Conservation (phyloP, 2,329 filamentous ascomycete species). For the Venturia asperata region DNA sequence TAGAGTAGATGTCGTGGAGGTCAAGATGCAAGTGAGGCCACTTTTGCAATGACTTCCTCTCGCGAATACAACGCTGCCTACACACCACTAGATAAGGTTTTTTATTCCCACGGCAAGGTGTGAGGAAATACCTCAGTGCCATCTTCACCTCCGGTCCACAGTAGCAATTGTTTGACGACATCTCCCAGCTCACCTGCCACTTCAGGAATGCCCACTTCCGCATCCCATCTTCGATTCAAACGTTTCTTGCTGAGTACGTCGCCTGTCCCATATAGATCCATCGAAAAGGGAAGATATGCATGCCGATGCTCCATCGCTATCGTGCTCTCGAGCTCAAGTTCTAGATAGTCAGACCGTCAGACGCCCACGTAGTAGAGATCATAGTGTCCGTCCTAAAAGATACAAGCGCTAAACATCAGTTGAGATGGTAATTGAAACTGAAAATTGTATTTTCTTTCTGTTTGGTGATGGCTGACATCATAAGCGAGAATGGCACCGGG, state of each 20-base stretch:
- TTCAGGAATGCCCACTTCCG: constrained; percentile 8
- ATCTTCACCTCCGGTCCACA: constrained; percentile 8
- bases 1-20: no score
- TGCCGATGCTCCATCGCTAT: constrained; percentile 14
- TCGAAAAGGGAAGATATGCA: constrained; percentile 11
- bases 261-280: constrained; percentile 17
- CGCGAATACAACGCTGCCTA: no score
- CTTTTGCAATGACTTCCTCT: not conserved
- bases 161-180: constrained; percentile 6
- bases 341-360: not conserved
- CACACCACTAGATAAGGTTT: not conserved
- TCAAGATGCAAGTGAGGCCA: not conserved
- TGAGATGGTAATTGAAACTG: not conserved
- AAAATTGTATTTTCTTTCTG: no score
- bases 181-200: not conserved
- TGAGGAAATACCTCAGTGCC: constrained; percentile 16
- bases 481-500: not conserved
- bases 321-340: constrained; percentile 8
- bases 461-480: constrained; percentile 3
- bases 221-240: constrained; percentile 11
- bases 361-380: not conserved
- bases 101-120: constrained; percentile 13
- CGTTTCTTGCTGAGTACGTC: constrained; percentile 3
- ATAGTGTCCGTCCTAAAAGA: not conserved
- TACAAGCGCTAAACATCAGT: not conserved